Evolutionary conservation across 225 moss, liverwort and hornwort genomes (phyloP).

Genomic region (Takakia lepidozioides): DNA sequence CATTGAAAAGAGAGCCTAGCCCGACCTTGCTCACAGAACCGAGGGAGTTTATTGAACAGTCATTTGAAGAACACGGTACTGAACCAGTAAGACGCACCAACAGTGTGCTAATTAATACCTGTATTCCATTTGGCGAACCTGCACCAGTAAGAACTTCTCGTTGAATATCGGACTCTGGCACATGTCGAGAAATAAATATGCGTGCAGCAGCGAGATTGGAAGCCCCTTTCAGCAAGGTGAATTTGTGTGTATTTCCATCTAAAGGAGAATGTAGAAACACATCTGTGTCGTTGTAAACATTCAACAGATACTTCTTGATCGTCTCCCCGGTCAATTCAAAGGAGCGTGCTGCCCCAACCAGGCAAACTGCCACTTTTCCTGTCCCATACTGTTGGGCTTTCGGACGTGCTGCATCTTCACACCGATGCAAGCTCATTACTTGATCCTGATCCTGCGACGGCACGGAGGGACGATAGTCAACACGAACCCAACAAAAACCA

Average conservation of each 20-base stretch:
- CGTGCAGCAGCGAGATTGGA: conserved; percentile 41
- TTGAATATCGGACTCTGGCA: conserved; percentile 42
- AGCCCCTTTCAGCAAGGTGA: conserved; percentile 54
- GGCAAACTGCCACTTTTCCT: conserved; percentile 67
- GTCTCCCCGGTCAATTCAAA: conserved; percentile 81
- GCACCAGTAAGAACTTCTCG: conserved; percentile 33
- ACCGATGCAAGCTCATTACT: too few relatives aligned
- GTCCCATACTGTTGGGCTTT: not conserved
- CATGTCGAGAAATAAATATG: conserved; percentile 35
- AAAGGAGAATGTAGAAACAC: conserved; percentile 74
- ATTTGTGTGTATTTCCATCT: conserved; percentile 65
- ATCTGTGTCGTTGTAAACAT: conserved; percentile 45
- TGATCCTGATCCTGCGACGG: too few relatives aligned
- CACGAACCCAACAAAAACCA: too few relatives aligned
- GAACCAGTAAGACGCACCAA: too few relatives aligned
- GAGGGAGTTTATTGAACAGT: too few relatives aligned
- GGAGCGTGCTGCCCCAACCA: conserved; percentile 82
- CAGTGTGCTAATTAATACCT: too few relatives aligned
- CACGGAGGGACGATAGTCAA: too few relatives aligned
- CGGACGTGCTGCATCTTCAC: too few relatives aligned
- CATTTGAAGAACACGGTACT: too few relatives aligned
- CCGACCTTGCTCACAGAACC: too few relatives aligned
- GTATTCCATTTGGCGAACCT: conserved; percentile 84
- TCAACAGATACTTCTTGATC: conserved; percentile 53
- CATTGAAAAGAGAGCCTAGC: too few relatives aligned